Conservation (phyloP, 2,329 filamentous ascomycete genomes). For the Trichoderma breve region DNA sequence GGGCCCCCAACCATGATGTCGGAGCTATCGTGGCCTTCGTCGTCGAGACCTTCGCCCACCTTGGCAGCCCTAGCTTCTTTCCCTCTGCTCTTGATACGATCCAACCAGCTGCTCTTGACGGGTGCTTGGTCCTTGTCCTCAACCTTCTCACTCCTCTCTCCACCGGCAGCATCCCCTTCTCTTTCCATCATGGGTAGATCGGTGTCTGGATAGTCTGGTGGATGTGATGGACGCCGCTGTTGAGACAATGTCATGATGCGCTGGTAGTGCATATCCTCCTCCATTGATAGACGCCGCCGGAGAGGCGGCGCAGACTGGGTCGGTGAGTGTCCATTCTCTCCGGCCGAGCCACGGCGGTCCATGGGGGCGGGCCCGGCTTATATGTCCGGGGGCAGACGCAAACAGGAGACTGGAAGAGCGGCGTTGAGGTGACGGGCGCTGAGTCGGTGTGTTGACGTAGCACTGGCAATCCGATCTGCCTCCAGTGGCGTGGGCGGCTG, state of each 20-base stretch:
- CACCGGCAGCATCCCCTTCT: constrained; percentile 29
- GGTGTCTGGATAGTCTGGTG: constrained; percentile 44
- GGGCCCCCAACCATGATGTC: background rate
- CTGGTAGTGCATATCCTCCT: constrained; percentile 55
- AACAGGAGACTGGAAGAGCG: constrained; percentile 12
- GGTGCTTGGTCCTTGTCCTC: background rate
- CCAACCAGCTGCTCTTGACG: constrained; percentile 8
- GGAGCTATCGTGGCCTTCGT: background rate
- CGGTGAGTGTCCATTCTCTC: constrained; percentile 36
- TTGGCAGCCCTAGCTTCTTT: constrained; percentile 11
- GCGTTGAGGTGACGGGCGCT: constrained; percentile 3
- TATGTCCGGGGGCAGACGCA: constrained; percentile 21
- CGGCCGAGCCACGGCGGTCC: constrained; percentile 33
- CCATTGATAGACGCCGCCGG: constrained; percentile 51
- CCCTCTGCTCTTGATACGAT: constrained; percentile 19
- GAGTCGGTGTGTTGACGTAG: constrained; percentile 16
- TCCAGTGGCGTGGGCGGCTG: constrained; percentile 10
- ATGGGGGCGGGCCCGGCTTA: constrained; percentile 31
- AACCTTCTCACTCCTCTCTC: background rate
- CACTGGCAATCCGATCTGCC: constrained; percentile 9
- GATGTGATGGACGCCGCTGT: constrained; percentile 44
- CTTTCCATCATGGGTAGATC: constrained; percentile 18
- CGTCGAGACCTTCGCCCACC: background rate
- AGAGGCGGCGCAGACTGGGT: constrained; percentile 35
- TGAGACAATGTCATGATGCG: constrained; percentile 46